phyloP scores from a whole-genome alignment of 2,329 filamentous ascomycete species.

The Podosphaera xanthii region DNA sequence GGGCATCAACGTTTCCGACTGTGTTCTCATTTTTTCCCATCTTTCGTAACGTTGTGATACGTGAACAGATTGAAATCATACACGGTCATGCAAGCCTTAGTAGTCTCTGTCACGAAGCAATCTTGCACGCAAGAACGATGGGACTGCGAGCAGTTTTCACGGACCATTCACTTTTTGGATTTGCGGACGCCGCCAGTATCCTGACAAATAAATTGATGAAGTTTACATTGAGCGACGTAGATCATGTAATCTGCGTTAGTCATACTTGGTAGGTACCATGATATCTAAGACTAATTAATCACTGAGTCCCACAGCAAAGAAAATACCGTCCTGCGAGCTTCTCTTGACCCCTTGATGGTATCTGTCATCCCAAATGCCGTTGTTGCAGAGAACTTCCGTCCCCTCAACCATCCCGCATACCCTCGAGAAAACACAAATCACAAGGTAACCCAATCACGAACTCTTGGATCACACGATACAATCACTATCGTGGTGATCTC shows the following conservation, averaged over 20 bases:
- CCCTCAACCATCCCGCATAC: slow-evolving; percentile 30
- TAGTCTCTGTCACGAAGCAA: slow-evolving; percentile 81
- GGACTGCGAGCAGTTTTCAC: slow-evolving; percentile 88
- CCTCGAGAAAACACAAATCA: slow-evolving; percentile 18
- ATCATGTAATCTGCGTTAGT: slow-evolving; percentile 95
- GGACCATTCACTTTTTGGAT: slow-evolving; percentile 91
- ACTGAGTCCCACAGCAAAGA: slow-evolving; percentile 47
- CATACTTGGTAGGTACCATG: slow-evolving; percentile 60
- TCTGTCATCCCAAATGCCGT: slow-evolving; percentile 96
- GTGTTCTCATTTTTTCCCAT: slow-evolving; percentile 97
- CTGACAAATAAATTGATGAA: slow-evolving; percentile 93
- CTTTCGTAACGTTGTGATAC: slow-evolving; percentile 87
- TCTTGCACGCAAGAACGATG: slow-evolving; percentile 90
- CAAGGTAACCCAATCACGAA: slow-evolving; percentile 29
- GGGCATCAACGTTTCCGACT: slow-evolving; percentile 79
- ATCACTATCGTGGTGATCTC: slow-evolving; percentile 96
- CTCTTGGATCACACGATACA: slow-evolving; percentile 58
- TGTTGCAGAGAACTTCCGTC: slow-evolving; percentile 86
- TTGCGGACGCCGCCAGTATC: slow-evolving; percentile 88
- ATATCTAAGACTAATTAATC: neutral
- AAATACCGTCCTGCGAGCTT: slow-evolving; percentile 86
- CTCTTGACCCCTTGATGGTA: slow-evolving; percentile 86
- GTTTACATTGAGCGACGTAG: slow-evolving; percentile 86
- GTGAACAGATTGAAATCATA: slow-evolving; percentile 88
- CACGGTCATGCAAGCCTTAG: slow-evolving; percentile 93